These are phyloP conservation scores for Lachnellula cervina DNA, from an alignment of 2,329 filamentous ascomycete species.

Conservation along the genomic window DNA sequence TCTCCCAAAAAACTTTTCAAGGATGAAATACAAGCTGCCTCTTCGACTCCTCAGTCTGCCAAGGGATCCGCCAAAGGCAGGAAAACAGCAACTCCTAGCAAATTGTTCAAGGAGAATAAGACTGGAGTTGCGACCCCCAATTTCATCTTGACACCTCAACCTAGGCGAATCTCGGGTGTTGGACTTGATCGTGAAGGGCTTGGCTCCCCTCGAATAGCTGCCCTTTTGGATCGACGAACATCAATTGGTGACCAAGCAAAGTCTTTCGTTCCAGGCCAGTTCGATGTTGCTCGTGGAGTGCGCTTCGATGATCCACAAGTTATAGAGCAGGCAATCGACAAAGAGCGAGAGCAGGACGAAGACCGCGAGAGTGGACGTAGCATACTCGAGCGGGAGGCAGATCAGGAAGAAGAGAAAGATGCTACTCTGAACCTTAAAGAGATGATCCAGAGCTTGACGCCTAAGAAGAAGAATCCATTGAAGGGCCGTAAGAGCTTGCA, in stretches of 20 bases:
- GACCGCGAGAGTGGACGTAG: conserved; percentile 55
- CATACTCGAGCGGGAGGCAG: conserved; percentile 49
- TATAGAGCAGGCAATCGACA: conserved; percentile 59
- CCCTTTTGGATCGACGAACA: conserved; percentile 63
- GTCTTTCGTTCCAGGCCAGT: conserved; percentile 54
- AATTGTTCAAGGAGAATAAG: conserved; percentile 50
- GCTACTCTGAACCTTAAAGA: conserved; percentile 65
- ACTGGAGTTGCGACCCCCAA: conserved; percentile 56
- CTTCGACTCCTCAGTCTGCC: conserved; percentile 26
- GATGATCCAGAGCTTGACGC: conserved; percentile 73
- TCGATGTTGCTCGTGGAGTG: conserved; percentile 41
- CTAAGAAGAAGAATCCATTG: conserved; percentile 63
- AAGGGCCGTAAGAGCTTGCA: conserved; percentile 71
- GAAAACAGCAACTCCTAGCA: conserved; percentile 34
- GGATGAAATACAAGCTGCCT: conserved; percentile 36
- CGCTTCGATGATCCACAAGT: conserved; percentile 61
- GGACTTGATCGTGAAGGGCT: conserved; percentile 66
- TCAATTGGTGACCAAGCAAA: conserved; percentile 65
- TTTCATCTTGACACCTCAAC: conserved; percentile 58
- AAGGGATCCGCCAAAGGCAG: conserved; percentile 34
- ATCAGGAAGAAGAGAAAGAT: conserved; percentile 53
- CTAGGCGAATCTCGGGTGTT: conserved; percentile 58
- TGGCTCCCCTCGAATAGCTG: conserved; percentile 69
- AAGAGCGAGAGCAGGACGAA: conserved; percentile 56
- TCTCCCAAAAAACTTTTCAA: conserved; percentile 45